Percentiles rank a stretch among this genome's conserved stretches.
Evolutionary conservation across 306 rosid species (phyloP).

Genomic region (Fagus sylvatica): DNA sequence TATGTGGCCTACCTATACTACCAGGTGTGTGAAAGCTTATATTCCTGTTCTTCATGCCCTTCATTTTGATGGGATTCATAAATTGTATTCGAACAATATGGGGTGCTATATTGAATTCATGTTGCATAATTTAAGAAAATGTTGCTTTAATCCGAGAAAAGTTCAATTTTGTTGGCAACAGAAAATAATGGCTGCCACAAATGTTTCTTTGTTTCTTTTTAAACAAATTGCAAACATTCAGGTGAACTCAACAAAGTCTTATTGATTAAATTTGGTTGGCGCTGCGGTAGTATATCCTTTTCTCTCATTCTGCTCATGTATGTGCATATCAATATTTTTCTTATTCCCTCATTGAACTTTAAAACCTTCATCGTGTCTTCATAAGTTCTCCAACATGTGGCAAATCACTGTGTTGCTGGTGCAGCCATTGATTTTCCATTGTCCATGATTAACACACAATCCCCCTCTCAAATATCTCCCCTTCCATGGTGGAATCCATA

Average conservation of each 20-base stretch:
- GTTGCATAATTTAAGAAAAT: neutral
- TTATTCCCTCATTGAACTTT: neutral
- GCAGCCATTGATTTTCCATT: neutral
- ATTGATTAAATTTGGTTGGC: neutral
- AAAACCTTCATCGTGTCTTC: neutral
- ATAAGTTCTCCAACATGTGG: neutral
- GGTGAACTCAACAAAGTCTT: neutral
- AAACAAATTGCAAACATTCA: neutral
- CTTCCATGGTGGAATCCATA: neutral
- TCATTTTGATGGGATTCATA: slow-evolving; percentile 11
- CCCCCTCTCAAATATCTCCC: neutral
- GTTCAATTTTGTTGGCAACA: neutral
- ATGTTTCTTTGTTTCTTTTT: neutral
- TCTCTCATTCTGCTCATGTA: neutral
- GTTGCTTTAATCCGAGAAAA: neutral
- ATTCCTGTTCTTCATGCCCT: neutral
- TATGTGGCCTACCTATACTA: slow-evolving; percentile 80
- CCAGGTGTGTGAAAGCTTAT: slow-evolving; percentile 57
- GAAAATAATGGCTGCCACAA: neutral
- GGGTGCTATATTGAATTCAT: neutral
- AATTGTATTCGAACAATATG: neutral
- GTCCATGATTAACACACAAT: neutral
- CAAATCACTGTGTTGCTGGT: neutral
- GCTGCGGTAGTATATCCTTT: neutral
- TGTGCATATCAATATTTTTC: neutral